Conservation (phyloP, 371 early-diverging fungal species). For the Zopfochytrium polystomum region DNA sequence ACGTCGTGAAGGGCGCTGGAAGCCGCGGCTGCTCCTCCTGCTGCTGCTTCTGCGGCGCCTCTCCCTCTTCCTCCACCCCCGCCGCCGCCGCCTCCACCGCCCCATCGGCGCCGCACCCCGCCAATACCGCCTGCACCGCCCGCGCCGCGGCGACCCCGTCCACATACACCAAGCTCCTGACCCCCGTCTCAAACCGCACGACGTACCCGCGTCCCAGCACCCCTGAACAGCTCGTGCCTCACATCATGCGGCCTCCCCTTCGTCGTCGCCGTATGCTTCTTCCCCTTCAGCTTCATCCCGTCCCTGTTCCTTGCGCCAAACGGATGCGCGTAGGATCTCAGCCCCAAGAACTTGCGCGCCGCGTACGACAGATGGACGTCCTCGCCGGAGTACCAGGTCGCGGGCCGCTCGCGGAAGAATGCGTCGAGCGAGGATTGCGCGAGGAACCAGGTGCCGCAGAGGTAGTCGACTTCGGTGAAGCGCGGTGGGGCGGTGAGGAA, state of each 20-base stretch:
- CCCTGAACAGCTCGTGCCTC: slow-evolving; percentile 13
- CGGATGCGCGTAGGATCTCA: background rate
- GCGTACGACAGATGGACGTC: slow-evolving; percentile 13
- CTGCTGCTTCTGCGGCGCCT: background rate
- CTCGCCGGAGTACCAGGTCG: slow-evolving; percentile 21
- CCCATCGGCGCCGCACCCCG: background rate
- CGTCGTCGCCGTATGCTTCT: slow-evolving; percentile 5
- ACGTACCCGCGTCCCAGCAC: background rate
- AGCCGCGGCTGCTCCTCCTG: background rate
- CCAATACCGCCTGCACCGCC: background rate
- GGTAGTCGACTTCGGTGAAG: slow-evolving; percentile 15
- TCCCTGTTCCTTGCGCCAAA: background rate
- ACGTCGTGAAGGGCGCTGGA: background rate
- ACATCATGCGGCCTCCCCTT: slow-evolving; percentile 10
- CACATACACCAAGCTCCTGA: slow-evolving; percentile 13
- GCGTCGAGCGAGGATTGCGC: slow-evolving; percentile 1
- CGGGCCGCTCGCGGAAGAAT: slow-evolving; percentile 10
- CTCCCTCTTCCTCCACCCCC: background rate
- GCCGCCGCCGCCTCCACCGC: background rate
- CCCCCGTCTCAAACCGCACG: background rate
- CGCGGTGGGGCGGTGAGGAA: background rate
- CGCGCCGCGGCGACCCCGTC: slow-evolving; percentile 1
- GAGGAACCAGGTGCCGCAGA: slow-evolving; percentile 17
- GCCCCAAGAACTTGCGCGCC: slow-evolving; percentile 10
- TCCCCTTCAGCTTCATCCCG: background rate